phyloP scores from a whole-genome alignment of 2,329 filamentous ascomycete genomes.

The Alternaria infectoria region DNA sequence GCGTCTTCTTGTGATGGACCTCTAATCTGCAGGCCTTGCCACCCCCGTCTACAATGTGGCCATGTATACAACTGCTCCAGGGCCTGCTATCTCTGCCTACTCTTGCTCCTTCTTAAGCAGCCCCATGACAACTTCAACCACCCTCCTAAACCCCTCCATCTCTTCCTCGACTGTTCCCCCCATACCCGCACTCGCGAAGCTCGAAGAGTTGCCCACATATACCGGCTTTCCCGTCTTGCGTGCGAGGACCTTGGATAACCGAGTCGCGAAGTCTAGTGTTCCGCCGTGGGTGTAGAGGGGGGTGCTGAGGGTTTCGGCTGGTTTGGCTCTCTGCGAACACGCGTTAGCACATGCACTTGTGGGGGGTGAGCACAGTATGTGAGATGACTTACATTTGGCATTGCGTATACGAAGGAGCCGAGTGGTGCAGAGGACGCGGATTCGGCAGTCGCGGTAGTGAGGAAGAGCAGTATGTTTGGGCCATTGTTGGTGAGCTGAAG shows the following conservation, averaged over 20 bases:
- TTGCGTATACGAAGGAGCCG: slow-evolving; percentile 91
- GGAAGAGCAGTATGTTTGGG: slow-evolving; percentile 62
- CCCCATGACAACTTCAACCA: slow-evolving; percentile 72
- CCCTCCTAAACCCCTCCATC: slow-evolving; percentile 81
- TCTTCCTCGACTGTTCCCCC: slow-evolving; percentile 90
- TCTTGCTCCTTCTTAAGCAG: slow-evolving; percentile 50
- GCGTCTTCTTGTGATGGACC: not conserved
- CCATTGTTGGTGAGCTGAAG: slow-evolving; percentile 63
- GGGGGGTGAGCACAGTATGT: not conserved
- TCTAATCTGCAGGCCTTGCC: too few relatives aligned
- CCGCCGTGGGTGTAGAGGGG: slow-evolving; percentile 76
- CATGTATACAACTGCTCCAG: too few relatives aligned
- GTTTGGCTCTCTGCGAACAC: slow-evolving; percentile 45
- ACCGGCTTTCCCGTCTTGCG: slow-evolving; percentile 73
- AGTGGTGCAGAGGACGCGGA: slow-evolving; percentile 54
- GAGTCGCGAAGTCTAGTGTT: slow-evolving; percentile 84
- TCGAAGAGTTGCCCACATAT: slow-evolving; percentile 91
- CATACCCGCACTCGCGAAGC: slow-evolving; percentile 73
- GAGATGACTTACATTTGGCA: slow-evolving; percentile 76
- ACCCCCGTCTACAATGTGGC: too few relatives aligned
- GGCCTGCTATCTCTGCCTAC: not conserved
- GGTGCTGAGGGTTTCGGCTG: slow-evolving; percentile 72
- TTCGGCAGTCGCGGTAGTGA: slow-evolving; percentile 59
- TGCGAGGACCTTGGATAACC: slow-evolving; percentile 84
- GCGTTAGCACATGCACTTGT: slow-evolving; percentile 11